These are phyloP conservation scores for Cladophialophora yegresii DNA, from an alignment of 2,329 filamentous ascomycete genomes.

Conservation along the genomic window DNA sequence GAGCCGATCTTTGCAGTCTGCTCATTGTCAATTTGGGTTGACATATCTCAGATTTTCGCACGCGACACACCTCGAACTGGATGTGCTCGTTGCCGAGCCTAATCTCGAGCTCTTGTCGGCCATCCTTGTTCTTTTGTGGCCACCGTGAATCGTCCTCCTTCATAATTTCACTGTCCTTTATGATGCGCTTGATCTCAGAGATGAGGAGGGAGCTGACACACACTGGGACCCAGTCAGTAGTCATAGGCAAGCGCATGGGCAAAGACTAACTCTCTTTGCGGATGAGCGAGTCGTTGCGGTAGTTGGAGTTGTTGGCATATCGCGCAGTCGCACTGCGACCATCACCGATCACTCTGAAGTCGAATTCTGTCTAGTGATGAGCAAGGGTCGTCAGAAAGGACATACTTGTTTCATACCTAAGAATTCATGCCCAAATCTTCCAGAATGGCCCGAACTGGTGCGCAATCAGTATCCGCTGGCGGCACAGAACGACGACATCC, in stretches of 20 bases:
- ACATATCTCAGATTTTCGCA: background rate
- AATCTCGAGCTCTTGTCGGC: slow-evolving; percentile 94
- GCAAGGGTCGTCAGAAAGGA: background rate
- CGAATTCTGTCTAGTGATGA: slow-evolving; percentile 70
- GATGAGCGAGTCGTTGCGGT: slow-evolving; percentile 96
- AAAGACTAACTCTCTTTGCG: slow-evolving; percentile 89
- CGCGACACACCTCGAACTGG: slow-evolving; percentile 79
- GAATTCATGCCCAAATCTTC: slow-evolving; percentile 97
- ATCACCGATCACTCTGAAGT: slow-evolving; percentile 89
- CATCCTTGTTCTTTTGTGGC: slow-evolving; percentile 99
- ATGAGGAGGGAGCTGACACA: slow-evolving; percentile 90
- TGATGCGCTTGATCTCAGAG: slow-evolving; percentile 93
- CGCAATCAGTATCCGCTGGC: slow-evolving; percentile 44
- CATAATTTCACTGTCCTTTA: slow-evolving; percentile 95
- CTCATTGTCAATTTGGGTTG: slow-evolving; percentile 22
- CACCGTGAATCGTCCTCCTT: slow-evolving; percentile 99
- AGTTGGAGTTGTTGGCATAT: slow-evolving; percentile 99
- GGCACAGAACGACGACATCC: slow-evolving; percentile 43
- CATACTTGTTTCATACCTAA: slow-evolving; percentile 61
- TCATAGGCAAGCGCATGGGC: background rate
- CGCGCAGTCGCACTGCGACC: slow-evolving; percentile 89
- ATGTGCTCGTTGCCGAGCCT: slow-evolving; percentile 93
- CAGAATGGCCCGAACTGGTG: slow-evolving; percentile 91
- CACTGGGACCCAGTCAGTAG: slow-evolving; percentile 61
- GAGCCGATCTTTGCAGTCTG: slow-evolving; percentile 98